Evolutionary conservation across 495 filamentous ascomycete genomes (phyloP), one percentile per base, ranked within the genome.

Genomic region (Friedmanniomyces simplex): DNA sequence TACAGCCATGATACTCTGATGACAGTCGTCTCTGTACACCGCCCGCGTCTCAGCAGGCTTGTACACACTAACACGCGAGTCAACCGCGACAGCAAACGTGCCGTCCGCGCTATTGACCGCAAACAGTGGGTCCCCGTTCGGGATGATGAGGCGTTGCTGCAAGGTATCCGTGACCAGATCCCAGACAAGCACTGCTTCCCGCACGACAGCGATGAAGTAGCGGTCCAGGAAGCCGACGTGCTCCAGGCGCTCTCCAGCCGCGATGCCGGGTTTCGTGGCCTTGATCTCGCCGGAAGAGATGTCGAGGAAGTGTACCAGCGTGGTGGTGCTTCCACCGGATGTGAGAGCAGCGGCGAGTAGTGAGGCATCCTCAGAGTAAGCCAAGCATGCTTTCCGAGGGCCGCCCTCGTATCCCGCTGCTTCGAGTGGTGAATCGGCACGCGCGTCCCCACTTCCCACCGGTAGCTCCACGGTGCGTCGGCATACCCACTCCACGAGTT

Each of bases 341-440:
- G 72, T 56, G 67, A 77, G 50, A 73, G 55, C 53, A 4, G 62
- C 83, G 30, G 88, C 93, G 26, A 97, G 75, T 1, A 88, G 77
- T 3, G 94, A 96, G 1, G 89, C 90, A 69, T 98, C 93, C 54
- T 85, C 78, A 1, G 91, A 94, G 68, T 87, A 95, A 18, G 82
- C 73, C 45, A 95, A 68, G 46, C 75, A 71, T 21, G 77, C 82
- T 59, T 24, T 58, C 18, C 66, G 42, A 24, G 16, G 72, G 66
- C 55, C 34, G 50, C 54, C 63, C 2, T 42, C 12, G 46, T 22
- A 30, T 48, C n/a, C 26, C 39, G 22, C 30, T 46, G 52, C 48
- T 18, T 62, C 49, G 21, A 69, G 57, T 8, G 60, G 43, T 5
- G 74, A 71, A 37, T 75, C 67, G 14, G 69, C 52, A 48, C 73